Percentiles rank a stretch among this genome's conserved stretches.
Conservation (phyloP, 2,329 filamentous ascomycete genomes). For the Neocucurbitaria cava region DNA sequence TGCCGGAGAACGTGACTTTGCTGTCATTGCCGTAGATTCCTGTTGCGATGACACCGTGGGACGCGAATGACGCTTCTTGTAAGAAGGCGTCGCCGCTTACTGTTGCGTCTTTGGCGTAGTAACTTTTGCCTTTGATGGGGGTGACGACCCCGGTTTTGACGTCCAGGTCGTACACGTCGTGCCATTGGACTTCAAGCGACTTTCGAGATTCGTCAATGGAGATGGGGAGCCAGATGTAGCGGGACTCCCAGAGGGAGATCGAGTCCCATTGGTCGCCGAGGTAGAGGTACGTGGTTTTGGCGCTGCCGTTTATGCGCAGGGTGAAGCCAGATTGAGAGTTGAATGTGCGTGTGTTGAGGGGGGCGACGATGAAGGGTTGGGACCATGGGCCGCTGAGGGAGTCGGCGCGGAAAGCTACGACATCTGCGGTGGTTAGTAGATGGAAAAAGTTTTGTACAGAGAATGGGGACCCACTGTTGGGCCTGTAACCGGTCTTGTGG, state of each 20-base stretch:
- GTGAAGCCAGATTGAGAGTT: slow-evolving; percentile 63
- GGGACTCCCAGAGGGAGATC: slow-evolving; percentile 63
- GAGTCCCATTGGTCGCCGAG: slow-evolving; percentile 63
- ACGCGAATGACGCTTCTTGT: slow-evolving; percentile 64
- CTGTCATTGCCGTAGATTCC: slow-evolving; percentile 64
- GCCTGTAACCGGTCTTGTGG: slow-evolving; percentile 69
- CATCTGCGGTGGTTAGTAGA: slow-evolving; percentile 46
- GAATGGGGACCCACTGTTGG: slow-evolving; percentile 54
- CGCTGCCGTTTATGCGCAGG: slow-evolving; percentile 57
- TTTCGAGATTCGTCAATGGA: slow-evolving; percentile 61
- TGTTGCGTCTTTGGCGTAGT: slow-evolving; percentile 55
- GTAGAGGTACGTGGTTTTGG: slow-evolving; percentile 60
- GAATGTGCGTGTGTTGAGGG: slow-evolving; percentile 59
- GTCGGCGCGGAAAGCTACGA: slow-evolving; percentile 64
- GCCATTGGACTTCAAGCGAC: slow-evolving; percentile 58
- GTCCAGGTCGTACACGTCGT: slow-evolving; percentile 64
- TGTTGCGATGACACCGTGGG: slow-evolving; percentile 56
- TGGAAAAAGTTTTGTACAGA: too few relatives aligned
- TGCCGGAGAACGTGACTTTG: slow-evolving; percentile 59
- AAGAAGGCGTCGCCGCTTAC: slow-evolving; percentile 58
- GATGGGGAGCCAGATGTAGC: slow-evolving; percentile 65
- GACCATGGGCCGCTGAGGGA: slow-evolving; percentile 61
- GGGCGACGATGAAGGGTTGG: slow-evolving; percentile 61
- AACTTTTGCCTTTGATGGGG: slow-evolving; percentile 57
- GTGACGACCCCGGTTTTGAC: slow-evolving; percentile 60